Base-by-base conservation (phyloP, 345 rosid genomes). In the Nephelium lappaceum region DNA sequence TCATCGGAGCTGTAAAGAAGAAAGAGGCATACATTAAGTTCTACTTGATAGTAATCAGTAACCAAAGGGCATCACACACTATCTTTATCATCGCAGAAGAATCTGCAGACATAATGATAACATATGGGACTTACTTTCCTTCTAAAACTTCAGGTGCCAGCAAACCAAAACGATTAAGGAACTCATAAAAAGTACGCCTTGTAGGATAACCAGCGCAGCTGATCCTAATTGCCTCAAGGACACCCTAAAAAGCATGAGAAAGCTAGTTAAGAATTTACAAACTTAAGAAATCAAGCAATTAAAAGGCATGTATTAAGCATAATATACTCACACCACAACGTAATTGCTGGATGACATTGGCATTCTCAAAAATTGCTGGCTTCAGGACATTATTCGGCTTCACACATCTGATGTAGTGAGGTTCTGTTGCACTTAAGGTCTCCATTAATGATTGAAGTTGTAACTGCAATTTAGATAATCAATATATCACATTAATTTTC, bases 131-230 rank as follows among this genome's bases (percentile, higher is more conserved):
- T 84, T 85, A 88, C 93, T 88, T 96, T 86, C 98, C 98, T 64
- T 96, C 98, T 88, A 93, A 79, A 77, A 94, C 97, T 38, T 96
- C 97, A 0, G 98, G 95, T 85, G 98, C 93, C 86, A 96, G 98
- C 71, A 96, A 87, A 79, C 98, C 98, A 81, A 96, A 96, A 63
- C 99, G 98, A 74, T 89, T 89, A 84, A 96, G 95, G 81, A 94
- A 93, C 77, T 96, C 99, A 71, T 94, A 91, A 85, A 96, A 96
- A 11, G 98, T 93, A 36, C 99, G 88, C 79, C 97, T 90, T 19
- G 99, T 96, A 57, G 99, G 99, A 89, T 96, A 96, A 75, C 99
- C 99, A 80, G 98, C 98, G 86, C 99, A 96, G 80, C 99, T 96
- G 83, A 96, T 96, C 81, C 99, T 91, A 77, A 96, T 96, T 81